Percentiles rank a stretch among this genome's conserved stretches.
Conservation (phyloP, 768 basidiomycete genomes). For the Leccinum boreale region DNA sequence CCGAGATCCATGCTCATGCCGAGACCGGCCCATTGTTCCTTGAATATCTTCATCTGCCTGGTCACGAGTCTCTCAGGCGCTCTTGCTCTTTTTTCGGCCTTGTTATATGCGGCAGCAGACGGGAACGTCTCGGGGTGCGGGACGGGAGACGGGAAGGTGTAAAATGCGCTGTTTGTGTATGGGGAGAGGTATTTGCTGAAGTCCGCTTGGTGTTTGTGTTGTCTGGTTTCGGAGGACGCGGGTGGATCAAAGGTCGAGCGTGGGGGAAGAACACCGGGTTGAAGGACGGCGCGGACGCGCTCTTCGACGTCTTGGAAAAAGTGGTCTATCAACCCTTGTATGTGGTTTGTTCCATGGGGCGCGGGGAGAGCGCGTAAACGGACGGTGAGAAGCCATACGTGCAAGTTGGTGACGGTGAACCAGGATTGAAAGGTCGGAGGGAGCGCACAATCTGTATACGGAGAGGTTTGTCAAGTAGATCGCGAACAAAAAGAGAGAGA, state of each 20-base stretch:
- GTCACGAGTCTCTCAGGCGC: slow-evolving; percentile 79
- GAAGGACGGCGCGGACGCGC: slow-evolving; percentile 78
- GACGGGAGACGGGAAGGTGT: slow-evolving; percentile 25
- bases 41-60: slow-evolving; percentile 88
- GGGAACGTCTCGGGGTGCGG: slow-evolving; percentile 26
- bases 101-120: slow-evolving; percentile 26
- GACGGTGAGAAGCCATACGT: slow-evolving; percentile 87
- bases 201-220: slow-evolving; percentile 23
- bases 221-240: background rate
- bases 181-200: slow-evolving; percentile 19
- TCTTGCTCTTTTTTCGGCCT: slow-evolving; percentile 34
- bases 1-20: slow-evolving; percentile 77
- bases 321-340: slow-evolving; percentile 86
- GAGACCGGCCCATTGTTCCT: slow-evolving; percentile 88
- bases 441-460: slow-evolving; percentile 64
- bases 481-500: background rate
- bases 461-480: background rate
- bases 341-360: slow-evolving; percentile 61
- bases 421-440: slow-evolving; percentile 96
- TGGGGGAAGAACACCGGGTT: slow-evolving; percentile 42
- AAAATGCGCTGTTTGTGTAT: slow-evolving; percentile 24
- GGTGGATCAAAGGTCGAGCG: slow-evolving; percentile 14
- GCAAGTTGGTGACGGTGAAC: slow-evolving; percentile 91
- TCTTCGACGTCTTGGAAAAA: slow-evolving; percentile 95
- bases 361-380: slow-evolving; percentile 80